Conservation (phyloP, 495 filamentous ascomycete species). For the Daldinia loculata region DNA sequence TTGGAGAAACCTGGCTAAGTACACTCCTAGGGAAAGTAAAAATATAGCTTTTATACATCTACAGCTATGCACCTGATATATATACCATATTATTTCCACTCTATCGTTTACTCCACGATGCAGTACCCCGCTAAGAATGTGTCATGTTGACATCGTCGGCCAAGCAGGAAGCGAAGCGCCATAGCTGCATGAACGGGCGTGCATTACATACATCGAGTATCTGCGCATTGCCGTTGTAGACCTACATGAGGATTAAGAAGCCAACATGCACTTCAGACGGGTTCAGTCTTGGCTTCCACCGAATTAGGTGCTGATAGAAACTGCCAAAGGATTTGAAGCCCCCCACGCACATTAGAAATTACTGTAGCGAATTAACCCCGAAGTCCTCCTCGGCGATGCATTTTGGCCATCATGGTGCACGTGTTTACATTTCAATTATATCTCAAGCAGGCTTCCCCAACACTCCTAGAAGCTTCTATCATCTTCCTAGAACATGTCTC, state of each 20-base stretch:
- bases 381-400: not conserved
- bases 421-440: not conserved
- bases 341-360: conserved; percentile 2
- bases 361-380: not conserved
- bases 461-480: not conserved
- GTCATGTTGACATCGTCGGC: conserved; percentile 1
- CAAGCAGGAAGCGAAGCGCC: conserved; percentile 4
- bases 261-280: not conserved
- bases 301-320: not conserved
- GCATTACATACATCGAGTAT: conserved; percentile 3
- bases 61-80: not conserved
- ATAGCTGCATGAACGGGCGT: conserved; percentile 10
- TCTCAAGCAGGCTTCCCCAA: not conserved
- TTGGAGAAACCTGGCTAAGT: conserved; percentile 2
- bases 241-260: not conserved
- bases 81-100: not conserved
- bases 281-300: not conserved
- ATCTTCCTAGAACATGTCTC: conserved; percentile 1
- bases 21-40: conserved; percentile 18
- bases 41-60: not conserved
- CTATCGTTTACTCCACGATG: not conserved
- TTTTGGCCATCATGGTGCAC: not conserved
- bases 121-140: not conserved
- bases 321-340: conserved; percentile 2
- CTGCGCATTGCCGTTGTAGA: not conserved